A percentile compares a stretch with the other conserved stretches of the same genome.
These are phyloP conservation scores for Aspergillus baeticus DNA, from an alignment of 495 filamentous ascomycete species.

Conservation along the genomic window DNA sequence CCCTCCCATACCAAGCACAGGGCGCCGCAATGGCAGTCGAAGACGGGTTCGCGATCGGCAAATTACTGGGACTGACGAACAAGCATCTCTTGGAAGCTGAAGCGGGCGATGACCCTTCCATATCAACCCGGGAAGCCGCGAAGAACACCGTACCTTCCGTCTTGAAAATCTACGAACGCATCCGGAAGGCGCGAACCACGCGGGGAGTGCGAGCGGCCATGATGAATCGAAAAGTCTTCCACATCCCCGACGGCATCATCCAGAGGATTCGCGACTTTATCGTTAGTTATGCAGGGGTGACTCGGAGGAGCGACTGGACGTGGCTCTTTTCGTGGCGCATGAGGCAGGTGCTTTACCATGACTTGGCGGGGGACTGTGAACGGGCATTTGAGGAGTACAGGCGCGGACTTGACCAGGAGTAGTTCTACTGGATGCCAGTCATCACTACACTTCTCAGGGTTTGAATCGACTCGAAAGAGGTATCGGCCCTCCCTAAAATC, in stretches of 20 bases:
- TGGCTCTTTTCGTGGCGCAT: slow-evolving; percentile 15
- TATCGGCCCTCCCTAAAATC: too few relatives aligned
- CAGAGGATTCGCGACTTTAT: slow-evolving; percentile 42
- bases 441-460: too few relatives aligned
- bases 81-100: neutral
- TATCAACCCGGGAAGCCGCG: neutral
- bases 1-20: slow-evolving; percentile 55
- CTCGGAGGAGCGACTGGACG: slow-evolving; percentile 22
- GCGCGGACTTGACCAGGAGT: too few relatives aligned
- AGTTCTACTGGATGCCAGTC: too few relatives aligned
- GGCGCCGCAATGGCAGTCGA: slow-evolving; percentile 42
- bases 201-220: slow-evolving; percentile 45
- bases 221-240: slow-evolving; percentile 50
- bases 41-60: slow-evolving; percentile 42
- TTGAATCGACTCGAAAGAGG: too few relatives aligned
- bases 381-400: neutral
- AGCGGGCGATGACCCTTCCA: neutral
- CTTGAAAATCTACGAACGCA: slow-evolving; percentile 51
- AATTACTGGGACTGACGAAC: slow-evolving; percentile 28
- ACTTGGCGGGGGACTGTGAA: slow-evolving; percentile 17
- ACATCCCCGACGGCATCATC: slow-evolving; percentile 49
- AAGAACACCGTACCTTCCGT: slow-evolving; percentile 27
- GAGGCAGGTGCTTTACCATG: slow-evolving; percentile 13
- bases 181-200: slow-evolving; percentile 56
- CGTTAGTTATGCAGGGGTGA: slow-evolving; percentile 16